These are phyloP conservation scores for Monascus purpureus DNA, from an alignment of 495 filamentous ascomycete genomes.

Conservation along the genomic window DNA sequence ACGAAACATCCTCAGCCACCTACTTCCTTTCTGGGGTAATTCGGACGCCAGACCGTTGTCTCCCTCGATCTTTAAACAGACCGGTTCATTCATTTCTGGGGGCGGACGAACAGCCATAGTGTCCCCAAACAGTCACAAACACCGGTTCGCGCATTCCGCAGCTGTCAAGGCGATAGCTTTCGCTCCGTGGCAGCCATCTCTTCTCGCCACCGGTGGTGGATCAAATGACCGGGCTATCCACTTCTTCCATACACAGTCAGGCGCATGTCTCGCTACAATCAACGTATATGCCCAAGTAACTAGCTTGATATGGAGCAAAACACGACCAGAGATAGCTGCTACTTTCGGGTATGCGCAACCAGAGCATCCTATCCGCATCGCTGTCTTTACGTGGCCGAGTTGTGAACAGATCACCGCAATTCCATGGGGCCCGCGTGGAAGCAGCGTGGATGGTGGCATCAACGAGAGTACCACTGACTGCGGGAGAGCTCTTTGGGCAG, in stretches of 20 bases:
- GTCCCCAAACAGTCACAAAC: conserved; percentile 44
- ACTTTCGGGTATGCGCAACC: conserved; percentile 95
- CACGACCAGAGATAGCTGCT: conserved; percentile 73
- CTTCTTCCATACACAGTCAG: conserved; percentile 82
- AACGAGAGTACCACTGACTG: conserved; percentile 13
- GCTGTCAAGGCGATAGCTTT: conserved; percentile 97
- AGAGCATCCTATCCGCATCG: conserved; percentile 81
- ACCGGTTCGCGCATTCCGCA: conserved; percentile 66
- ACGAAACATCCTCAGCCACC: conserved; percentile 11
- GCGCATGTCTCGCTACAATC: conserved; percentile 77
- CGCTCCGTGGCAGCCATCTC: conserved; percentile 81
- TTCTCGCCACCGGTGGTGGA: conserved; percentile 86
- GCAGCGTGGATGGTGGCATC: conserved; percentile 51
- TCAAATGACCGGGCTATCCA: conserved; percentile 91
- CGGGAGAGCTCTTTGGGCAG: conserved; percentile 32
- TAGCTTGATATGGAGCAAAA: conserved; percentile 78
- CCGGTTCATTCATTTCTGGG: conserved; percentile 18
- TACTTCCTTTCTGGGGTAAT: conserved; percentile 18
- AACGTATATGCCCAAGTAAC: conserved; percentile 90
- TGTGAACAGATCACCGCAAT: conserved; percentile 81
- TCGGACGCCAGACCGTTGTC: conserved; percentile 8
- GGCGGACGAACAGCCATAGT: conserved; percentile 15
- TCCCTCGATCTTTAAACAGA: conserved; percentile 13
- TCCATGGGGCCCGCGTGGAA: conserved; percentile 73
- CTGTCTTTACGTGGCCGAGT: conserved; percentile 90